Evolutionary conservation across 495 filamentous ascomycete genomes (phyloP), one percentile per base, ranked within the genome.

Genomic region (Jackrogersella minutella): DNA sequence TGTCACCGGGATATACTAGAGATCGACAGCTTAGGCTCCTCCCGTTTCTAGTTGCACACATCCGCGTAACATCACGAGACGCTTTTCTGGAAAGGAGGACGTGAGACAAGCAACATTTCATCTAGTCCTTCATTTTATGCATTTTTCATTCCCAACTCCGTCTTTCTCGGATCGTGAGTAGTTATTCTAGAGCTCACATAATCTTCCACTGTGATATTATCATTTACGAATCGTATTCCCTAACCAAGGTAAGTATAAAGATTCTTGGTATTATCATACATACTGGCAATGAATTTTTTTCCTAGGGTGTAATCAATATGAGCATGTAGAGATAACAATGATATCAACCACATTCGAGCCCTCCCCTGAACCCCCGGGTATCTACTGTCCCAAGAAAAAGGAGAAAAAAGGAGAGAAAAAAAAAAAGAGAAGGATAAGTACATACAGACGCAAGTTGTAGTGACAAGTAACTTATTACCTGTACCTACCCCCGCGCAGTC

Each of bases 41-140:
- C 51, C 51, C 51, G 31, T 36, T 33, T 30, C 24, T 33, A 13
- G 34, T 26, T 49, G 44, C 57, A 40, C 51, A 47, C 49, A 24
- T 61, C 51, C 51, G 44, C 21, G 10, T 13, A 24, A 37, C 51
- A 26, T 67, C 64, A 67, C 64, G 64, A 54, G 64, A 62, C 21
- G 33, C n/a, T 44, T 21, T 36, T 37, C 28, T 52, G 17, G 24
- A 60, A 57, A 37, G 57, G 51, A 6, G n/a, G 34, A 16, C 31
- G 50, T 57, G 33, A 66, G 56, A 66, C 43, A 47, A n/a, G n/a
- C n/a, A n/a, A n/a, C 50, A 10, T 43, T 14, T 9, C 31, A n/a
- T 40, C 16, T 26, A 2, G n/a, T 14, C 6, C 24, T 1, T 43
- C 19, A 6, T 14, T 14, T 14, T 9, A 39, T 26, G 49, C 31